Conservation (phyloP, 257 asterid species). For the Nicotiana benthamiana region DNA sequence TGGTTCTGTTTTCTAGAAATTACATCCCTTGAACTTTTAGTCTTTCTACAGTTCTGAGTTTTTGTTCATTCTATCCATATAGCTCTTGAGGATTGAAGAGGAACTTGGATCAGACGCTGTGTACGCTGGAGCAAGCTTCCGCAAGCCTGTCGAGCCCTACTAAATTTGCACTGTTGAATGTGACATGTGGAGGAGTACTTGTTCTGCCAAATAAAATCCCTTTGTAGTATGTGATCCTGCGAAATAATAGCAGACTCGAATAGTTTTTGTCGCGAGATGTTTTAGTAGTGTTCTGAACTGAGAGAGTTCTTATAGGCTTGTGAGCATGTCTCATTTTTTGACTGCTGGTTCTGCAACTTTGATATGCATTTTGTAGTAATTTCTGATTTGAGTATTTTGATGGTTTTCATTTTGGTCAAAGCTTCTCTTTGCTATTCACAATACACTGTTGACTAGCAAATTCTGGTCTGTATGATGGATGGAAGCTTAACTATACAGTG, state of each 20-base stretch:
- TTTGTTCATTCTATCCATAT: slow-evolving; percentile 7
- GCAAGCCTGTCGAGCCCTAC: slow-evolving; percentile 82
- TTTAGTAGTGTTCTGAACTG: neutral
- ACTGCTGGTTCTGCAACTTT: neutral
- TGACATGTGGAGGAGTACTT: slow-evolving; percentile 8
- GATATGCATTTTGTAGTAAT: neutral
- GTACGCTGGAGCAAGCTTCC: slow-evolving; percentile 89
- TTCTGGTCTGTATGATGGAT: neutral
- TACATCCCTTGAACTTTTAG: no score
- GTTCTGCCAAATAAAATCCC: slow-evolving; percentile 7
- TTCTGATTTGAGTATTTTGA: neutral
- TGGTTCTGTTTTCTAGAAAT: neutral
- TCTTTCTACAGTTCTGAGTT: neutral
- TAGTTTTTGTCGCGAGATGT: neutral
- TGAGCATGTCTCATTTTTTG: neutral
- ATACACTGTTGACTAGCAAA: neutral
- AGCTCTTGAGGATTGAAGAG: slow-evolving; percentile 93
- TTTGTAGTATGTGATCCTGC: neutral
- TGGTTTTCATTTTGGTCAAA: neutral
- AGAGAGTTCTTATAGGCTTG: neutral
- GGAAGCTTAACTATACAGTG: neutral
- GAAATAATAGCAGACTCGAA: neutral
- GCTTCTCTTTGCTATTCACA: neutral
- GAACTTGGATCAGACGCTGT: slow-evolving; percentile 87
- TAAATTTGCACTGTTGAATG: slow-evolving; percentile 13